Evolutionary conservation across 441 rosid species (phyloP).

Genomic region (Brassica balearica): DNA sequence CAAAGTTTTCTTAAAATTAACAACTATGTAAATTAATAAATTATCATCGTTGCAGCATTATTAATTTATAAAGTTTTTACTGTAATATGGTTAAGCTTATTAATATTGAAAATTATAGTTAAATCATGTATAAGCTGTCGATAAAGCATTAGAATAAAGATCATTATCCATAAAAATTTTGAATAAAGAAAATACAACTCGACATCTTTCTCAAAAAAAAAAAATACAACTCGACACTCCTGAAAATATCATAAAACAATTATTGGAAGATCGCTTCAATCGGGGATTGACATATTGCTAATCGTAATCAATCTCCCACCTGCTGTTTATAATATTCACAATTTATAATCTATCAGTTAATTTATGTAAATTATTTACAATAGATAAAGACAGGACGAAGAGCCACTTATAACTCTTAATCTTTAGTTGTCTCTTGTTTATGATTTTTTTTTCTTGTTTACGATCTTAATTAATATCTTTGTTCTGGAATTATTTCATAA

Average conservation of each 20-base stretch:
- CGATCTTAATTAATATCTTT: background rate
- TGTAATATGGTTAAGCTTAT: constrained; percentile 16
- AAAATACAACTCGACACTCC: constrained; percentile 39
- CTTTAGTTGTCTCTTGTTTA: background rate
- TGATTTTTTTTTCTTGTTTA: no score
- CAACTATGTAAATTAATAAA: no score
- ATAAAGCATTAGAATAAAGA: constrained; percentile 28
- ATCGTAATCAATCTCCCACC: constrained; percentile 30
- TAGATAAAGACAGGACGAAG: background rate
- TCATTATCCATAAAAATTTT: constrained; percentile 30
- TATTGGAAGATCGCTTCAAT: constrained; percentile 41
- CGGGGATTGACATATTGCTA: constrained; percentile 31
- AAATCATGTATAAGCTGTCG: constrained; percentile 12
- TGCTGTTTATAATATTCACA: constrained; percentile 12
- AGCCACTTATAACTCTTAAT: background rate
- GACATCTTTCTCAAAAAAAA: background rate
- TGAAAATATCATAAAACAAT: constrained; percentile 36
- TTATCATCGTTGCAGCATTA: no score
- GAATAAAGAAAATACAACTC: constrained; percentile 37
- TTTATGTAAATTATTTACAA: background rate
- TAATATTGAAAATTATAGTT: constrained; percentile 5
- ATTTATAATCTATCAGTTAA: background rate
- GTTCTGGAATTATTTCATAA: background rate
- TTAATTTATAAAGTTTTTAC: no score
- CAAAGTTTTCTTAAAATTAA: no score